These are phyloP conservation scores for Neoboletus magnificus DNA, from an alignment of 768 basidiomycete species.

Conservation along the genomic window DNA sequence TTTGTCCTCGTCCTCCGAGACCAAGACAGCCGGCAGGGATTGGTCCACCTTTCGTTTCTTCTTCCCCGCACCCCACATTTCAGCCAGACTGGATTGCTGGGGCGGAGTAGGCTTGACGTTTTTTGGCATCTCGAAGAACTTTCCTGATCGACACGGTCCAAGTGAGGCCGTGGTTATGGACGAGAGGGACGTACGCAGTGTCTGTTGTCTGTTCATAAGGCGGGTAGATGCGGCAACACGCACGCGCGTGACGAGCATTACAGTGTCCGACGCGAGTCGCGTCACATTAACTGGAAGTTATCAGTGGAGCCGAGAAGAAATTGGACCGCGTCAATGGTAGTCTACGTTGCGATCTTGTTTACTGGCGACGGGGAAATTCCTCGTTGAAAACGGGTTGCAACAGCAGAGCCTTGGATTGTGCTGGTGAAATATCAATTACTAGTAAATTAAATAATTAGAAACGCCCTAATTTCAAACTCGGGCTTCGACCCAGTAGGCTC, in stretches of 20 bases:
- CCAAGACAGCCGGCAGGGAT: constrained; percentile 19
- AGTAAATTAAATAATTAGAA: background rate
- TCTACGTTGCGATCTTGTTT: background rate
- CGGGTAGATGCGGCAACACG: constrained; percentile 9
- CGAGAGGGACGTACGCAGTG: constrained; percentile 48
- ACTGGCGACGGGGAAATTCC: background rate
- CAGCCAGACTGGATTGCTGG: constrained; percentile 75
- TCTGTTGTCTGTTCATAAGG: constrained; percentile 70
- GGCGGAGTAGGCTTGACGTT: constrained; percentile 61
- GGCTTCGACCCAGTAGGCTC: background rate
- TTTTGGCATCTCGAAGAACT: constrained; percentile 74
- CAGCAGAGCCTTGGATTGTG: too few species aligned
- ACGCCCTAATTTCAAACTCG: too few species aligned
- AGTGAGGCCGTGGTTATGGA: background rate
- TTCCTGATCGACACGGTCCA: constrained; percentile 42
- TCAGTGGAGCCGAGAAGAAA: background rate
- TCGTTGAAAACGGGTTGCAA: background rate
- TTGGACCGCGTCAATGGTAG: background rate
- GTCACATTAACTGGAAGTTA: background rate
- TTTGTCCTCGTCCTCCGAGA: constrained; percentile 26
- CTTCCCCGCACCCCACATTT: constrained; percentile 66
- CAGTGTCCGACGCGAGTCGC: constrained; percentile 4
- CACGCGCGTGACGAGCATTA: constrained; percentile 26
- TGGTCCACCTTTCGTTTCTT: constrained; percentile 28
- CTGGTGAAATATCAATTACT: background rate